Evolutionary conservation across 2,329 filamentous ascomycete genomes (phyloP).

Genomic region (Pestalotiopsis sp.): DNA sequence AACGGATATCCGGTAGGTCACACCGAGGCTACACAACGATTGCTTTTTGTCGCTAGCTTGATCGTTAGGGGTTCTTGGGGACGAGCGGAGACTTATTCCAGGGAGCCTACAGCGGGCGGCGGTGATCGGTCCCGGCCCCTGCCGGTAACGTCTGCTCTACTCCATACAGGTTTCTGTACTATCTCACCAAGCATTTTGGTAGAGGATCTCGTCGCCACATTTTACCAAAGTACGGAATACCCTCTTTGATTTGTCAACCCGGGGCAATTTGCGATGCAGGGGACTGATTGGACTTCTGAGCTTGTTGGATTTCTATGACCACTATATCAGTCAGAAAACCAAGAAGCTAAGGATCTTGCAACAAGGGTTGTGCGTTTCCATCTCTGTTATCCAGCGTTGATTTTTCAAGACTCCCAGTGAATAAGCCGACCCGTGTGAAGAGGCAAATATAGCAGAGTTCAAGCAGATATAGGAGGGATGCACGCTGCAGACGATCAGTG

Average conservation of each 20-base stretch:
- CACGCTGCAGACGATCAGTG: neutral
- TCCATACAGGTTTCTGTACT: neutral
- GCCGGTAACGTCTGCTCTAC: neutral
- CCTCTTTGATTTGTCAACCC: neutral
- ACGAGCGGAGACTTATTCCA: neutral
- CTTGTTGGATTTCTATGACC: neutral
- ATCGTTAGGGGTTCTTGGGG: neutral
- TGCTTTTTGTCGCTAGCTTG: neutral
- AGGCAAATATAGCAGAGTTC: too few relatives aligned
- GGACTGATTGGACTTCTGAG: neutral
- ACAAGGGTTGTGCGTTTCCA: too few relatives aligned
- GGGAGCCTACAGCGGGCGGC: neutral
- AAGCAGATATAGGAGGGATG: neutral
- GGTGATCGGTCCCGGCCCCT: neutral
- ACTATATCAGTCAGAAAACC: too few relatives aligned
- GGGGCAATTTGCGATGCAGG: neutral
- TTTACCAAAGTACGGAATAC: neutral
- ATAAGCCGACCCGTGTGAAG: too few relatives aligned
- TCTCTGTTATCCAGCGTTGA: too few relatives aligned
- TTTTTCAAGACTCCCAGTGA: too few relatives aligned
- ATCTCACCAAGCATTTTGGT: neutral
- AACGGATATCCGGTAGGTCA: neutral
- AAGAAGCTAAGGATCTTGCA: too few relatives aligned
- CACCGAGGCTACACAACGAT: neutral
- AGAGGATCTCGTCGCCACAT: neutral